Evolutionary conservation across 768 basidiomycete genomes (phyloP), one percentile per base, ranked within the genome.

Genomic region (Infundibulicybe gibba): DNA sequence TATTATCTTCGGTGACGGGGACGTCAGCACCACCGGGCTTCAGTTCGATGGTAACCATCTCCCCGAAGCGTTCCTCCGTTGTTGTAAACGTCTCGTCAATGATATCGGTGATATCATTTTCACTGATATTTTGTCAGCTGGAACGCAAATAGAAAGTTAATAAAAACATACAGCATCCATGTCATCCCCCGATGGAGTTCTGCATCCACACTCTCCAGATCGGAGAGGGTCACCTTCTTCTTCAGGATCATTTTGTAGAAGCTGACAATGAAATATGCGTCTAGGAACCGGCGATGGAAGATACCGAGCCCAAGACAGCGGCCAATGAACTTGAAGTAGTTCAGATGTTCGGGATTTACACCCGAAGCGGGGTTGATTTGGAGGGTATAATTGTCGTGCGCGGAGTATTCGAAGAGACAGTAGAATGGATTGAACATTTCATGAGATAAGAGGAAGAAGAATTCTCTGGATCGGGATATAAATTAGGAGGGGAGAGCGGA

Each of bases 341-440:
- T 98, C 63, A 99, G 69, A 69, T 99, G 97, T 68, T 99, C 97
- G 0, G 97, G 97, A 66, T 99, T 99, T 56, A 99, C 92, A 37
- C 91, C 91, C 31, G 94, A 97, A 9, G 93, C 94, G 11, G 95
- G 95, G 69, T 98, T 98, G 68, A 99, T 98, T 68, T 99, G 97
- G 21, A 99, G 85, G 9, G 97, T 98, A 64, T 99, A 99, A 69
- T 99, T 98, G 76, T 98, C 97, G 71, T 97, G 95, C 15, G 97
- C 97, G 1, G 97, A 98, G 68, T 99, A 99, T 70, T 99, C 97
- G 70, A 99, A 99, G 10, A 99, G 76, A 66, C 97, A 98, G 70
- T 99, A 98, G 79, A 99, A 98, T 17, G 97, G 97, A 68, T 98
- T 97, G 77, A 99, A 98, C 97, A 99, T 98, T 69, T 98, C 97